Evolutionary conservation across 148 eudicot genomes (phyloP).

Genomic region (Camellia granthamiana): DNA sequence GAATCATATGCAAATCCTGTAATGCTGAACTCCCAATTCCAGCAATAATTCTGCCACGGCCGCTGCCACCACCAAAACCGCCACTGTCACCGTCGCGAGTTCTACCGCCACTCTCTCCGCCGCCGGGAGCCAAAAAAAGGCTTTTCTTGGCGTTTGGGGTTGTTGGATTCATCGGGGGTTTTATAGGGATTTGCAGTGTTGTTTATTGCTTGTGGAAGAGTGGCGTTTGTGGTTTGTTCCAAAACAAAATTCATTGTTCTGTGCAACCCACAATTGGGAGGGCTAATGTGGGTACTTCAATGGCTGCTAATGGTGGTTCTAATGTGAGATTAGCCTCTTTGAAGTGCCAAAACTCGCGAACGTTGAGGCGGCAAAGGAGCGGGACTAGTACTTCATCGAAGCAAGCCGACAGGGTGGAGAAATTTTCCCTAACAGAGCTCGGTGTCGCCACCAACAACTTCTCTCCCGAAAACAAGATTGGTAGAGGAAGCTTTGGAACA

Average conservation of each 20-base stretch:
- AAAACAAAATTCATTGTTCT: constrained; percentile 6
- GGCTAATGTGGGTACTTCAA: constrained; percentile 23
- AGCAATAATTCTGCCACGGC: constrained; percentile 14
- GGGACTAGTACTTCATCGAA: constrained; percentile 33
- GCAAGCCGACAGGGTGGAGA: constrained; percentile 40
- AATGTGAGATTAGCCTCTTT: constrained; percentile 45
- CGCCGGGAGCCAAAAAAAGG: background rate
- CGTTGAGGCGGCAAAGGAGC: constrained; percentile 40
- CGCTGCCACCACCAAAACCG: background rate
- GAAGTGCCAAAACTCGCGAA: constrained; percentile 27
- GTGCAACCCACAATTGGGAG: constrained; percentile 24
- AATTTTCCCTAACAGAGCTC: constrained; percentile 42
- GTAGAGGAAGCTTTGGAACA: constrained; percentile 23
- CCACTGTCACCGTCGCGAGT: background rate
- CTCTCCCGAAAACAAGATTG: constrained; percentile 48
- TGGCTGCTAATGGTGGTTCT: constrained; percentile 30
- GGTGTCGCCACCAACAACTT: constrained; percentile 45
- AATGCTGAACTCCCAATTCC: constrained; percentile 28
- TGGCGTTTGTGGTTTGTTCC: constrained; percentile 5
- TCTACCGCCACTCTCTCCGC: background rate
- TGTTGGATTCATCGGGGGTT: constrained; percentile 36
- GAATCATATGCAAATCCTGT: constrained; percentile 43
- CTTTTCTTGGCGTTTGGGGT: constrained; percentile 36
- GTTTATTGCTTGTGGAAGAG: constrained; percentile 29
- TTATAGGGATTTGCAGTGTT: constrained; percentile 37